phyloP scores from a whole-genome alignment of 495 filamentous ascomycete species.

The Podospora bellae-mahoneyi region DNA sequence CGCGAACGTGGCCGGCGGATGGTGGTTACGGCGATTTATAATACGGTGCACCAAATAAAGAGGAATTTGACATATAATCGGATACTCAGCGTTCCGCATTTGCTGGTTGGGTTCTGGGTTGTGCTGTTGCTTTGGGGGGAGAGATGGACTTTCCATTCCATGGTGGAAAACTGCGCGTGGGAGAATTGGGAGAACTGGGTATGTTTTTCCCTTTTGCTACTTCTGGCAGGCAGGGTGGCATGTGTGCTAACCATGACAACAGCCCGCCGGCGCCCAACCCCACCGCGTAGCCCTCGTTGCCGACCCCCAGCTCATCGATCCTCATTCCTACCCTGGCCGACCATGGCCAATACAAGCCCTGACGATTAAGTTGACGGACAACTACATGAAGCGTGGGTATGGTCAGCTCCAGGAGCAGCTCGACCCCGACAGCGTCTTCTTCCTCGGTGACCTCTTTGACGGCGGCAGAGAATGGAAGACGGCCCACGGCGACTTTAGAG shows the following conservation, averaged over 20 bases:
- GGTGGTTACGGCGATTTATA: slow-evolving; percentile 26
- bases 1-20: slow-evolving; percentile 38
- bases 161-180: slow-evolving; percentile 74
- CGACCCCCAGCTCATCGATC: slow-evolving; percentile 96
- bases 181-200: slow-evolving; percentile 90
- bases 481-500: slow-evolving; percentile 51
- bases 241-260: slow-evolving; percentile 1
- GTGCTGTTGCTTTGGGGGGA: slow-evolving; percentile 84
- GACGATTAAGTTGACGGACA: slow-evolving; percentile 80
- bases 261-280: slow-evolving; percentile 74
- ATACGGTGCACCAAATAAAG: slow-evolving; percentile 31
- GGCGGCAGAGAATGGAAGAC: slow-evolving; percentile 95
- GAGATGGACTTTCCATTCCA: slow-evolving; percentile 65
- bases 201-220: slow-evolving; percentile 20
- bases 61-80: slow-evolving; percentile 44
- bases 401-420: slow-evolving; percentile 63
- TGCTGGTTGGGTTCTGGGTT: slow-evolving; percentile 71
- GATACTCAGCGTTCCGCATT: slow-evolving; percentile 59
- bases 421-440: slow-evolving; percentile 77
- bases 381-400: slow-evolving; percentile 81
- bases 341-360: slow-evolving; percentile 81
- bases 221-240: not conserved
- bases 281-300: slow-evolving; percentile 87
- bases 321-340: slow-evolving; percentile 91
- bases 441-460: slow-evolving; percentile 94